Conservation (phyloP, 805 yeast genomes). For the Hanseniaspora meyeri region DNA sequence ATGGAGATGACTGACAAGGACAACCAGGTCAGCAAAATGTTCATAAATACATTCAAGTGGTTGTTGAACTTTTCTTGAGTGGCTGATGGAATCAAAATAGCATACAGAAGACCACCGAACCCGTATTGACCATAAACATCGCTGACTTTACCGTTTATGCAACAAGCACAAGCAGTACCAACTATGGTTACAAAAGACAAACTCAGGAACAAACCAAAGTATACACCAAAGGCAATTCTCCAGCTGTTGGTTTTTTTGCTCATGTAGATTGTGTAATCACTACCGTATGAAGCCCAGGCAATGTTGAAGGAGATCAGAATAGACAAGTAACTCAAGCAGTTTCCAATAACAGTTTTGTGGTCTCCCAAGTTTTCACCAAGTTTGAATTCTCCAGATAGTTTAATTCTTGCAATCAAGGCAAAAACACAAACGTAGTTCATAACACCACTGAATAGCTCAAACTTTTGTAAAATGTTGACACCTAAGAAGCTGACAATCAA, state of each 20-base stretch:
- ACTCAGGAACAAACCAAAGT: conserved; percentile 55
- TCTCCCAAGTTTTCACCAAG: conserved; percentile 34
- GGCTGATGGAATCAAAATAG: conserved; percentile 42
- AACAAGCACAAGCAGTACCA: conserved; percentile 60
- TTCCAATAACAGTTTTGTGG: conserved; percentile 63
- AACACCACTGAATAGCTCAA: conserved; percentile 83
- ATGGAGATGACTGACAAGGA: conserved; percentile 81
- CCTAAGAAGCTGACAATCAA: conserved; percentile 74
- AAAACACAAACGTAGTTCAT: conserved; percentile 65
- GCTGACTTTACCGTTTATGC: conserved; percentile 23
- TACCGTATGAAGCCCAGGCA: conserved; percentile 89
- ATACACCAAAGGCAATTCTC: conserved; percentile 53
- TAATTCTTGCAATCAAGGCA: conserved; percentile 65
- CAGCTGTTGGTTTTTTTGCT: conserved; percentile 47
- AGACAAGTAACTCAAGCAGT: conserved; percentile 70
- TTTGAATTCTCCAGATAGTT: conserved; percentile 51
- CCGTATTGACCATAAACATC: conserved; percentile 41
- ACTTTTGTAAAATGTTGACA: conserved; percentile 63
- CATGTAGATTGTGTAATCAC: conserved; percentile 86
- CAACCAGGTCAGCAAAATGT: conserved; percentile 68
- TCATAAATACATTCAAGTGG: conserved; percentile 82
- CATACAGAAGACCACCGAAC: conserved; percentile 74
- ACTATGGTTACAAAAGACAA: conserved; percentile 59
- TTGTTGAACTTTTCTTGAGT: conserved; percentile 31
- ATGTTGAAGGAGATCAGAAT: conserved; percentile 78